A percentile compares a stretch with the other conserved stretches of the same genome.
These are phyloP conservation scores for Amoebophrya sp. DNA, from an alignment of 169 alveolate species.

Conservation along the genomic window DNA sequence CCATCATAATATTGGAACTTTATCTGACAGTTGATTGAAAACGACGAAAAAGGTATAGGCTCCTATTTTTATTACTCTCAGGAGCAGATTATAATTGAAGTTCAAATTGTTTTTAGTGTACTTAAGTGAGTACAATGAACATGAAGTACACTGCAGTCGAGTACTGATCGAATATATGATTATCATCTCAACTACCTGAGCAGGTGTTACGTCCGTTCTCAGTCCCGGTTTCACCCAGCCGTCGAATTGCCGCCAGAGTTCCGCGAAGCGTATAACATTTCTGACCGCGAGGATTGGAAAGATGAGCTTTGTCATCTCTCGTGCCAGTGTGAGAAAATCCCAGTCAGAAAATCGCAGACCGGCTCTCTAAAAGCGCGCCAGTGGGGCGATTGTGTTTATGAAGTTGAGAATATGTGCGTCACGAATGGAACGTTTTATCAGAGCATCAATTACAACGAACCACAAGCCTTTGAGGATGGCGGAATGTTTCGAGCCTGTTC, in stretches of 20 bases:
- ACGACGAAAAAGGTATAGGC: too few species aligned
- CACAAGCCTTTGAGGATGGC: background rate
- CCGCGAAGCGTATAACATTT: background rate
- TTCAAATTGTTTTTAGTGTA: too few species aligned
- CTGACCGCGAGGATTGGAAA: background rate
- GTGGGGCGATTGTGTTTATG: background rate
- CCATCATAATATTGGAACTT: too few species aligned
- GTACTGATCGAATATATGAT: too few species aligned
- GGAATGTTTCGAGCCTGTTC: conserved; percentile 18
- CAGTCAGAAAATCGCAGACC: background rate
- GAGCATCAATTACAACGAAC: background rate
- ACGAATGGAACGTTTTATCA: background rate
- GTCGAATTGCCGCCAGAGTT: background rate
- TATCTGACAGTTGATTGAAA: too few species aligned
- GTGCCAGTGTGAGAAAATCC: conserved; percentile 9
- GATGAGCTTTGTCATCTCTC: background rate
- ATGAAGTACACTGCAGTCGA: too few species aligned
- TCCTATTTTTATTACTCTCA: too few species aligned
- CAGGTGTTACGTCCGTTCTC: conserved; percentile 1
- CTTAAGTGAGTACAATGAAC: too few species aligned
- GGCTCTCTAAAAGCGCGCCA: background rate
- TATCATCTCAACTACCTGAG: too few species aligned
- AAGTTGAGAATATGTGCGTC: background rate
- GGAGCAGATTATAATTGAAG: too few species aligned
- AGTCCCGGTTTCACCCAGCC: background rate